Base-by-base conservation (phyloP, 1,284 basidiomycete genomes). In the Anthracocystis panici-leucophaei region DNA sequence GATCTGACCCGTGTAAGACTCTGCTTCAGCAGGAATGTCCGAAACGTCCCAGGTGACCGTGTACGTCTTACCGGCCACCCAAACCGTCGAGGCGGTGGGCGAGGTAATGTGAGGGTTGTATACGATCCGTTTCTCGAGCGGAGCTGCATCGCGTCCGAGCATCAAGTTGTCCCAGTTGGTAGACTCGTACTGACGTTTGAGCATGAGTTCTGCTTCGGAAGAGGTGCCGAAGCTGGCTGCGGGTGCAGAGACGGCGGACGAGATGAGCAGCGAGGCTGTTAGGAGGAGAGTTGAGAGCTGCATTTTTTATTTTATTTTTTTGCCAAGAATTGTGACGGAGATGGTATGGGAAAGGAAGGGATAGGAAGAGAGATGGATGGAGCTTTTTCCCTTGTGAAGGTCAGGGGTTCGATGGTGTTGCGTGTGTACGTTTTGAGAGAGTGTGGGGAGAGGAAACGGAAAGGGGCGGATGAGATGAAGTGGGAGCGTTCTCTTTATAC, bases 71-170 rank as follows among this genome's bases (percentile, higher is more conserved):
- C 73, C 74, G 9, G 74, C 69, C 0, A 35, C 49, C 77, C 77
- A 76, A 9, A 67, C 65, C 29, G 63, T 63, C 1, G 46, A 29
- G 5, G 50, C 14, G 42, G 38, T 51, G 9, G 71, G 75, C 1
- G 40, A 46, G 53, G 75, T 77, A 62, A 77, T 70, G 41, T 48
- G 63, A 8, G 75, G 75, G 57, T 77, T 77, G 57, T 68, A 77
- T 4, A 77, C 75, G 51, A 77, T 63, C 25, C 75, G 63, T 31
- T 75, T 75, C 10, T 62, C 48, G 14, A 62, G 62, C 21, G 54
- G 40, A 3, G 9, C 48, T 0, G 35, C 21, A 18, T 61, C 62
- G 11, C 65, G 61, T 3, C 55, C 61, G 35, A 65, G 45, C 54
- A 74, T 53, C 29, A 72, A 9, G 23, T 25, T 21, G 50, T 65